Conservation (phyloP, 305 asterid species). For the Solanum chacoense region DNA sequence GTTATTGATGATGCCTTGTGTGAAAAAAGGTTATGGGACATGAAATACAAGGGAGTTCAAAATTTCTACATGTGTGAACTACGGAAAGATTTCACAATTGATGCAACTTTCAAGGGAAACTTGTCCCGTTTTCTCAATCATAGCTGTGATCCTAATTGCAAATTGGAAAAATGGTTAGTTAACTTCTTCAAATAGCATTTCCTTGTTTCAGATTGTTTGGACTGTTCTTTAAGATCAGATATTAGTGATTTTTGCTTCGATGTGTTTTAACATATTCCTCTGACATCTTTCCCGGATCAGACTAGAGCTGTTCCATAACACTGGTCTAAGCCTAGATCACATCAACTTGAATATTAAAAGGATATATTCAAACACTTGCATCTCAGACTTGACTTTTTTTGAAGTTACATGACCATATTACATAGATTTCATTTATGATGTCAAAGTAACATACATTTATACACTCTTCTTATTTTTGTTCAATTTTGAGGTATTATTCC, state of each 20-base stretch:
- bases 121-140: conserved; percentile 85
- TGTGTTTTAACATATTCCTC: background rate
- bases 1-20: conserved; percentile 87
- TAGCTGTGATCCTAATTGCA: conserved; percentile 90
- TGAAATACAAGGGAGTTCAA: conserved; percentile 63
- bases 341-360: background rate
- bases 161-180: conserved; percentile 84
- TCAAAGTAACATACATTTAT: background rate
- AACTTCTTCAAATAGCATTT: background rate
- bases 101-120: conserved; percentile 96
- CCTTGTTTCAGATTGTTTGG: background rate
- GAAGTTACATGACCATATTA: background rate
- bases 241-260: background rate
- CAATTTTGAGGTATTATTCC: background rate
- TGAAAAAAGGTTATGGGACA: conserved; percentile 84
- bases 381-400: background rate
- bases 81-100: conserved; percentile 79
- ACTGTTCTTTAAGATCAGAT: background rate
- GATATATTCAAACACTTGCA: background rate
- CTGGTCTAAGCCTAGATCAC: background rate
- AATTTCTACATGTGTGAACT: conserved; percentile 96
- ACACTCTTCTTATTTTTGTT: background rate
- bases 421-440: background rate
- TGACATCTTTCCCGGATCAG: background rate
- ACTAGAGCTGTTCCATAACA: background rate